Evolutionary conservation across 768 basidiomycete species (phyloP), one percentile per base, ranked within the genome.

Genomic region (Guyanaporus albipodus): DNA sequence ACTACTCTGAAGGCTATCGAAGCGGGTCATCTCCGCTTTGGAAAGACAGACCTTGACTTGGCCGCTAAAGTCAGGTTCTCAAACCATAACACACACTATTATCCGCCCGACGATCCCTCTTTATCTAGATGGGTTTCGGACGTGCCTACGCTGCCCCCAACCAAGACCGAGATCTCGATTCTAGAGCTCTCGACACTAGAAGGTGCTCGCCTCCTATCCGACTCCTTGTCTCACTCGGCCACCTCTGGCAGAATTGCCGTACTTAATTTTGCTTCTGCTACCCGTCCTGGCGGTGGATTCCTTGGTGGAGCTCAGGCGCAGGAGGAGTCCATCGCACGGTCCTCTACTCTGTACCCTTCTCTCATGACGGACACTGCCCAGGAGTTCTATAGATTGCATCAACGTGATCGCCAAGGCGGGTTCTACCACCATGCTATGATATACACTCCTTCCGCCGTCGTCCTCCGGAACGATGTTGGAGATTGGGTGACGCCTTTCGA

Each of bases 371-470:
- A 64, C 14, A 70, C 69, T 6, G 82, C 78, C 1, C 68, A 76
- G 35, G 70, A 73, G 32, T 90, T 87, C 67, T 87, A 91, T 61
- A 65, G 63, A 3, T 59, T 79, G 17, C 87, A 90, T 60, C 69
- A 69, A 24, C 70, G 56, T 48, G 70, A 74, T 53, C 58, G 61
- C 9, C 70, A 71, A 38, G 73, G 69, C 7, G 81, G 82, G 0
- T 85, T 77, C 61, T 88, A 88, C 61, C 73, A 85, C n/a, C 82
- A 89, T 61, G 78, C 85, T 18, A 87, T 90, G 79, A 71, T 90
- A 21, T 87, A 81, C 56, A 83, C 85, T 11, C 85, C 87, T 1
- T 66, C 70, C 26, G 73, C 89, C 42, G 63, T 73, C 15, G 61
- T 87, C 26, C 76, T 89, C 51, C 78, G 85, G 12, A 73, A 81